Conservation (phyloP, 1,284 basidiomycete genomes). For the Violaceomyces palustris region DNA sequence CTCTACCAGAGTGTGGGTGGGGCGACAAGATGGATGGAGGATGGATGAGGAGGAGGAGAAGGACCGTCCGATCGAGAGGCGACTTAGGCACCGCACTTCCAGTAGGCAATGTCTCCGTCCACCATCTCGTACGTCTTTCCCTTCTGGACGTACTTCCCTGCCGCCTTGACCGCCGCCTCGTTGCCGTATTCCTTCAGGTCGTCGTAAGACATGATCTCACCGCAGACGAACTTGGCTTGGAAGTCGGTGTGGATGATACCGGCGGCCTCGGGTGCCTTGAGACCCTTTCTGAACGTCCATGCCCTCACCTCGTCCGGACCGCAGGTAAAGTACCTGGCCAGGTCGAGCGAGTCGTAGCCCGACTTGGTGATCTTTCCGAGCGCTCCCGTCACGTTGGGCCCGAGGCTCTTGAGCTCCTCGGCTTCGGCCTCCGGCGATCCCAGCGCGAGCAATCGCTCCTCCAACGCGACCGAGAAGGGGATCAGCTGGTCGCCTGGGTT, state of each 20-base stretch:
- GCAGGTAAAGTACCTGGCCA: conserved; percentile 68
- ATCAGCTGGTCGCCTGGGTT: conserved; percentile 94
- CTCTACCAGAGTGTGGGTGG: too few relatives aligned
- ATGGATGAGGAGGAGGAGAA: too few relatives aligned
- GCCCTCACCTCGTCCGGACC: conserved; percentile 91
- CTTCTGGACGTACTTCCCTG: conserved; percentile 90
- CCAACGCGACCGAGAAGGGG: conserved; percentile 92
- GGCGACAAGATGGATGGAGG: too few relatives aligned
- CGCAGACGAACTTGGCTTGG: conserved; percentile 98
- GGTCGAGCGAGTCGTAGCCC: conserved; percentile 48
- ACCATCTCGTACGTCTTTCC: conserved; percentile 83
- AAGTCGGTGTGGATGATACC: conserved; percentile 96
- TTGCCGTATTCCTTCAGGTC: conserved; percentile 88
- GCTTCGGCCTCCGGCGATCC: conserved; percentile 41
- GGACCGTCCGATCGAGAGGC: neutral
- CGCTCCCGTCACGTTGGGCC: conserved; percentile 44
- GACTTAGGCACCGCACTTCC: conserved; percentile 23
- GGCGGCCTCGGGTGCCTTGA: conserved; percentile 92
- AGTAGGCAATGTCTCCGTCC: conserved; percentile 49
- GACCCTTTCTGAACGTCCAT: conserved; percentile 92
- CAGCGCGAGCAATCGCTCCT: conserved; percentile 72
- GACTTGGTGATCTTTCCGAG: conserved; percentile 51
- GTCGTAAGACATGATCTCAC: conserved; percentile 91
- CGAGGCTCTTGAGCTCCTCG: conserved; percentile 43
- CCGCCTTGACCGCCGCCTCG: conserved; percentile 86